phyloP scores from a whole-genome alignment of 2,329 filamentous ascomycete genomes.

The Trichophyton verrucosum region DNA sequence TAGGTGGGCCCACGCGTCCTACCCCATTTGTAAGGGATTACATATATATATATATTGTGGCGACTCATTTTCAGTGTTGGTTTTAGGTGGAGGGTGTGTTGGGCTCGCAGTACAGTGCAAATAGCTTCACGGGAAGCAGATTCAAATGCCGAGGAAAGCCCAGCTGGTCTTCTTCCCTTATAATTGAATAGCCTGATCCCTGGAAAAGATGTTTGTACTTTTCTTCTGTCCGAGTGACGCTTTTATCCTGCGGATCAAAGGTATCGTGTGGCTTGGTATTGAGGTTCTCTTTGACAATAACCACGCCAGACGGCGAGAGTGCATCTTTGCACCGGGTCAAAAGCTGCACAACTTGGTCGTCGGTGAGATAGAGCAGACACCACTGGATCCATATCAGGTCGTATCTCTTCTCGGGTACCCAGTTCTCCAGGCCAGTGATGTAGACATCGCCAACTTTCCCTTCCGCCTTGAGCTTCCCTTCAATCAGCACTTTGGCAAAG shows the following conservation, averaged over 20 bases:
- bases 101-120: slow-evolving; percentile 47
- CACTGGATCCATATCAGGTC: slow-evolving; percentile 84
- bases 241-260: slow-evolving; percentile 64
- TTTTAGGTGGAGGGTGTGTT: background rate
- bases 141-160: slow-evolving; percentile 52
- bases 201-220: slow-evolving; percentile 61
- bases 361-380: slow-evolving; percentile 74
- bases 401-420: slow-evolving; percentile 49
- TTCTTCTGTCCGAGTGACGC: slow-evolving; percentile 61
- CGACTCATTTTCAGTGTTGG: background rate
- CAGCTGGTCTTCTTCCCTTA: slow-evolving; percentile 58
- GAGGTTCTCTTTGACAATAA: slow-evolving; percentile 74
- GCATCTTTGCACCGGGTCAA: slow-evolving; percentile 47
- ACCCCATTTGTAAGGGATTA: background rate
- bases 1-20: background rate
- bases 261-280: slow-evolving; percentile 47
- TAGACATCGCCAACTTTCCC: slow-evolving; percentile 51
- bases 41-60: background rate
- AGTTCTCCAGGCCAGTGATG: slow-evolving; percentile 62
- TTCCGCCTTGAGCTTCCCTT: slow-evolving; percentile 24
- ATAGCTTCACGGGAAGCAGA: slow-evolving; percentile 63
- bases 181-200: slow-evolving; percentile 54
- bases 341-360: slow-evolving; percentile 57
- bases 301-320: slow-evolving; percentile 34
- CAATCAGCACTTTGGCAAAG: slow-evolving; percentile 54